Conservation (phyloP, 2,329 filamentous ascomycete species). For the Fusarium liriodendri region DNA sequence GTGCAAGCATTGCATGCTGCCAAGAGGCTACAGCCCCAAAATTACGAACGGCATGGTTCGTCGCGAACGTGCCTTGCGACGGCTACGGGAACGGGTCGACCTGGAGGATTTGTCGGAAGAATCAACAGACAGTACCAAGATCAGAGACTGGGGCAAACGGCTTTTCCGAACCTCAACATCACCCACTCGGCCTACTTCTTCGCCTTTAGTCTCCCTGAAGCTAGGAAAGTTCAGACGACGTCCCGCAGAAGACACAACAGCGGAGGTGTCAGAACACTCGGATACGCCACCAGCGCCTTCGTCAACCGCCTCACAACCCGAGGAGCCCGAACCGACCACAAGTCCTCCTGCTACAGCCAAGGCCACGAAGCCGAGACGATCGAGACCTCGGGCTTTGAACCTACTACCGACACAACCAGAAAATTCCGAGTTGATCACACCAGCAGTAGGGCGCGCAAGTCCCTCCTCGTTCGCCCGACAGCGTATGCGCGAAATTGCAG, state of each 20-base stretch:
- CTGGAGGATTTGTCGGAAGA: conserved; percentile 52
- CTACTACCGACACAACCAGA: conserved; percentile 54
- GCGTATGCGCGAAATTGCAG: conserved; percentile 57
- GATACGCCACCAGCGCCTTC: conserved; percentile 11
- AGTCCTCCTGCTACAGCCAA: conserved; percentile 29
- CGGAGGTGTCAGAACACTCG: conserved; percentile 1
- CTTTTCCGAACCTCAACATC: conserved; percentile 47
- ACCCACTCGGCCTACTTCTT: conserved; percentile 20
- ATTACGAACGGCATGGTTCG: conserved; percentile 91
- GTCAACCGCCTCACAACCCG: conserved; percentile 13
- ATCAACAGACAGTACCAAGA: conserved; percentile 47
- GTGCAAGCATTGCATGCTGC: conserved; percentile 87
- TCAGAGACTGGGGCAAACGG: conserved; percentile 51
- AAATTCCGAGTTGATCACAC: conserved; percentile 45
- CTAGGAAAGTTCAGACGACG: conserved; percentile 28
- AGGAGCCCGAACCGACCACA: conserved; percentile 22
- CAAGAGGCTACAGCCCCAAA: conserved; percentile 71
- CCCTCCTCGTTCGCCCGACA: conserved; percentile 58
- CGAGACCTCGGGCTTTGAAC: conserved; percentile 45
- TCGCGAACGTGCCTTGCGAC: conserved; percentile 76
- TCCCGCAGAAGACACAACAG: conserved; percentile 10
- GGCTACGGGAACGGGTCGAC: conserved; percentile 65
- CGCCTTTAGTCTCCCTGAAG: conserved; percentile 45
- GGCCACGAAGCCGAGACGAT: conserved; percentile 41
- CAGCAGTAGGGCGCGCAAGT: conserved; percentile 50